Conservation (phyloP, 2,329 filamentous ascomycete species). For the Ceratocystis harringtonii region DNA sequence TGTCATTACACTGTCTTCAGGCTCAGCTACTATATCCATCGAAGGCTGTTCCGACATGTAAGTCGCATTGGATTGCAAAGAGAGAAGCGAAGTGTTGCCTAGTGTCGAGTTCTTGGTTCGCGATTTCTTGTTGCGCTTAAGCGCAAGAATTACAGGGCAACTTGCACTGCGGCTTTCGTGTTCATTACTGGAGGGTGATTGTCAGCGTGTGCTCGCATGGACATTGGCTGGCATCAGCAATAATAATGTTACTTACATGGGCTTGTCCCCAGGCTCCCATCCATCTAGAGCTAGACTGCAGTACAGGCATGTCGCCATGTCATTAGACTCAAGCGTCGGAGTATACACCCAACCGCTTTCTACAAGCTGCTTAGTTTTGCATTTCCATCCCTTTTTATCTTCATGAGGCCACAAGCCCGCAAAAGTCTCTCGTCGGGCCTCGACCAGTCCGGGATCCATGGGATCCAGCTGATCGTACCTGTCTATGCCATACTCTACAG, state of each 20-base stretch:
- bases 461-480: constrained; percentile 60
- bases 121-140: constrained; percentile 41
- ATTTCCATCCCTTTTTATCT: constrained; percentile 71
- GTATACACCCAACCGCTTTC: constrained; percentile 92
- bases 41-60: constrained; percentile 31
- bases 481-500: constrained; percentile 45
- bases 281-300: constrained; percentile 81
- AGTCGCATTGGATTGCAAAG: constrained; percentile 41
- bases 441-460: constrained; percentile 50
- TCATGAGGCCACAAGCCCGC: constrained; percentile 80
- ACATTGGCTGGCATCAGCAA: neutral
- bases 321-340: constrained; percentile 65
- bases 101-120: constrained; percentile 39
- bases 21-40: constrained; percentile 28
- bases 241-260: constrained; percentile 43
- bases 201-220: constrained; percentile 20
- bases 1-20: constrained; percentile 46
- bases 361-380: constrained; percentile 79
- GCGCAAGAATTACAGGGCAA: constrained; percentile 69
- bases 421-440: constrained; percentile 73
- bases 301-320: constrained; percentile 83
- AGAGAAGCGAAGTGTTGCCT: constrained; percentile 57
- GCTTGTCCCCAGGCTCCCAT: constrained; percentile 88
- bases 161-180: constrained; percentile 64
- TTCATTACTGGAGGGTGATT: constrained; percentile 49